Evolutionary conservation across 148 eudicot genomes (phyloP), one percentile per base, ranked within the genome.

Genomic region (Fagopyrum homotropicum): DNA sequence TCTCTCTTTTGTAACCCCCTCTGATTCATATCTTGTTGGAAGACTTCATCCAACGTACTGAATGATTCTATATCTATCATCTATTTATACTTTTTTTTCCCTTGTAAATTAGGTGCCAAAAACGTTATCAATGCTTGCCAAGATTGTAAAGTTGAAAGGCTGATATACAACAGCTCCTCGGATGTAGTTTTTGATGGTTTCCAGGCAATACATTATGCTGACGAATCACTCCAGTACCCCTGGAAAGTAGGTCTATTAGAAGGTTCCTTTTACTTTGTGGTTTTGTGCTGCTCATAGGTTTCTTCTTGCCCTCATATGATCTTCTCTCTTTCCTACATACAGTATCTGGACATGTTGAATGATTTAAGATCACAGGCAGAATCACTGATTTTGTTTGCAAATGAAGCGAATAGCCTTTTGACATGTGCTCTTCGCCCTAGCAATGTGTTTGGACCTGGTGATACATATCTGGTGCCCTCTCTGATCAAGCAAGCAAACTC

Each of bases 391-490:
- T 86, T 95, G 82, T 73, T 77, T 74, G 90, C 97, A 72, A 92
- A 89, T 77, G 80, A 84, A 66, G 22, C 77, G 46, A 83, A 86
- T 82, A 93, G 89, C 80, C 92, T 95, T 76, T 72, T 89, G 71
- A 95, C 98, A 57, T 95, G 98, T 81, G 93, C 85, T 70, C 82
- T 92, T 79, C 96, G 98, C 72, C 96, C 97, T 14, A 82, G 92
- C 87, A 90, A 90, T 87, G 88, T 92, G 55, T 95, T 95, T 86
- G 98, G 98, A 75, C 97, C 97, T 79, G 88, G 86, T 79, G 98
- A 95, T 79, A 79, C 87, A 56, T 71, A 85, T 15, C 44, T 95
- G 75, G 76, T 90, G 75, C 89, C 88, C 14, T 80, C 79, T 70
- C 59, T 95, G 68, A 88, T 92, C 78, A 83, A 86, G 69, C 86